A percentile compares a stretch with the other conserved stretches of the same genome.
Evolutionary conservation across 345 rosid genomes (phyloP).

Genomic region (Eucalyptus virginea): DNA sequence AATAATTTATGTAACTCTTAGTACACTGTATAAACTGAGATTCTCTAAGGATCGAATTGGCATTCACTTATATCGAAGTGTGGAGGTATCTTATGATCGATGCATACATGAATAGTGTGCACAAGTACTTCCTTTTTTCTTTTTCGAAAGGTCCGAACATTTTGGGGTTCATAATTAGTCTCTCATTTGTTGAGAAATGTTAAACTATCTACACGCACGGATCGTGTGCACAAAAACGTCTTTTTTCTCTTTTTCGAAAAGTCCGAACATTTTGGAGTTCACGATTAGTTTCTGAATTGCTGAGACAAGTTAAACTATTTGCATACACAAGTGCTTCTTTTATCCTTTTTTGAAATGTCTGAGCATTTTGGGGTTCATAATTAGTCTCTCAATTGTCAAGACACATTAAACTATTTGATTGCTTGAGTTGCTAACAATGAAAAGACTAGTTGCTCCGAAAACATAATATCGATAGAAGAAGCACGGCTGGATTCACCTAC

Average conservation of each 20-base stretch:
- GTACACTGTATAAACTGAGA: not conserved
- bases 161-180: not conserved
- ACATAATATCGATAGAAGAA: not conserved
- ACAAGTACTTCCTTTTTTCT: rapidly evolving
- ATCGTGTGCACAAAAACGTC: no score
- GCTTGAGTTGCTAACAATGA: not conserved
- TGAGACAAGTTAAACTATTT: not conserved
- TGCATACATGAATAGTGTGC: not conserved
- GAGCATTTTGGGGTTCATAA: not conserved
- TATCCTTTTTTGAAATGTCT: no score
- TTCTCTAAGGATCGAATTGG: not conserved
- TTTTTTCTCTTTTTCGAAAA: no score
- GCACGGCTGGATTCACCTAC: no score
- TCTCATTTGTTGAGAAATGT: no score
- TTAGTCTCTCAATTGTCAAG: not conserved
- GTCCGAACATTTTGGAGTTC: not conserved
- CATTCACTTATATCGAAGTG: not conserved
- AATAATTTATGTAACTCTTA: not conserved
- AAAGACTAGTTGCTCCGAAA: not conserved
- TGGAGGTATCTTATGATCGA: not conserved
- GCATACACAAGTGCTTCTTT: not conserved
- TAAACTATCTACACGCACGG: no score
- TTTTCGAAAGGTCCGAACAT: no score
- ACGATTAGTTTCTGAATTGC: not conserved
- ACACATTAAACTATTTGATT: not conserved